Evolutionary conservation across 495 filamentous ascomycete genomes (phyloP).

Genomic region (Penicillium cinerascens): DNA sequence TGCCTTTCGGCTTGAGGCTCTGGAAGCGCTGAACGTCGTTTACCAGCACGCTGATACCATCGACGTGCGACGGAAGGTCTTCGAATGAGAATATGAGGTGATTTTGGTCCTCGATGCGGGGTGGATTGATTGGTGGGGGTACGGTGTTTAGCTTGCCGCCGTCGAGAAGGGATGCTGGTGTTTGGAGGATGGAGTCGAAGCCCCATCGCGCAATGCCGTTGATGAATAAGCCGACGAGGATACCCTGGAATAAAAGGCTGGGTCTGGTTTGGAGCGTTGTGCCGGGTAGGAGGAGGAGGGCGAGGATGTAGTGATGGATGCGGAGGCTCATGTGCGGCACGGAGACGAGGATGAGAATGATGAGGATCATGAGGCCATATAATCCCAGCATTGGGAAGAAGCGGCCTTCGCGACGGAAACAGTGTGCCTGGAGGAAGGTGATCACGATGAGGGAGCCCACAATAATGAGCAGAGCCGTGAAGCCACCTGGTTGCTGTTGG

Average conservation of each 20-base stretch:
- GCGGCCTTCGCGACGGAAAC: conserved; percentile 64
- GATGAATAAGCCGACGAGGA: conserved; percentile 62
- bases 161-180: conserved; percentile 47
- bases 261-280: conserved; percentile 57
- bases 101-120: conserved; percentile 29
- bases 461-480: conserved; percentile 61
- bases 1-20: conserved; percentile 39
- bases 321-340: conserved; percentile 58
- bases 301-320: conserved; percentile 65
- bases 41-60: conserved; percentile 55
- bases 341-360: conserved; percentile 45
- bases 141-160: conserved; percentile 45
- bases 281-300: conserved; percentile 54
- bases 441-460: conserved; percentile 52
- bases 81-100: conserved; percentile 49
- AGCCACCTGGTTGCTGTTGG: conserved; percentile 69
- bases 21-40: conserved; percentile 57
- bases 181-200: conserved; percentile 60
- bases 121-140: conserved; percentile 41
- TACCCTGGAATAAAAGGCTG: conserved; percentile 55
- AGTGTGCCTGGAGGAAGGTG: conserved; percentile 57
- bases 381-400: conserved; percentile 61
- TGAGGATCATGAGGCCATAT: conserved; percentile 51
- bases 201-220: conserved; percentile 66
- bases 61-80: conserved; percentile 32